Conservation (phyloP, 176 grass and related monocot species). For the Phyllostachys edulis region DNA sequence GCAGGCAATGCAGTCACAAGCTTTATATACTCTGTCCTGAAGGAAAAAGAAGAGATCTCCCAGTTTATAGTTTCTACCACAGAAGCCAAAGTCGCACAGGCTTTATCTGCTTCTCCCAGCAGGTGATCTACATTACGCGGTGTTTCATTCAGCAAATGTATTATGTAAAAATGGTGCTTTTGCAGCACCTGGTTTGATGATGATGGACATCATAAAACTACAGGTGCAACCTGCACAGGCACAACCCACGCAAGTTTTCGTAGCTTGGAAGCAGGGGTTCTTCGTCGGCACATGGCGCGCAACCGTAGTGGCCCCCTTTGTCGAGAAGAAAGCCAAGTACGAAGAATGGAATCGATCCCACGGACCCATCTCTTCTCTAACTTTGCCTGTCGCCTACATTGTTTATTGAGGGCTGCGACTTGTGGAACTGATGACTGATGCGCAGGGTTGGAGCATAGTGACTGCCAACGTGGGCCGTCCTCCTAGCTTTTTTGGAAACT, state of each 20-base stretch:
- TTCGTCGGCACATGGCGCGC: conserved; percentile 1
- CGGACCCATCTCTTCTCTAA: not conserved
- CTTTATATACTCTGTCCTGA: not conserved
- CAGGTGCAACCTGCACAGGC: not conserved
- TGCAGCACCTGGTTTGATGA: not conserved
- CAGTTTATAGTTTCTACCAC: not conserved
- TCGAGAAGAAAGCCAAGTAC: not conserved
- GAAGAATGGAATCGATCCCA: conserved; percentile 38
- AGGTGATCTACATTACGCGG: not conserved
- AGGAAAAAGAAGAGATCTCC: not conserved
- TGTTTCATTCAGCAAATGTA: not conserved
- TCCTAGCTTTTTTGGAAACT: too few species aligned
- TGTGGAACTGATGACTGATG: not conserved
- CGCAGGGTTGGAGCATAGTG: too few species aligned
- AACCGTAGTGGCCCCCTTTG: not conserved
- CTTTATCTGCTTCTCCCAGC: not conserved
- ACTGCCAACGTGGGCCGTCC: too few species aligned
- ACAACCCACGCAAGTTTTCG: not conserved
- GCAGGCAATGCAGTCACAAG: too few species aligned
- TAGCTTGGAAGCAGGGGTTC: conserved; percentile 32
- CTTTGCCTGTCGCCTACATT: not conserved
- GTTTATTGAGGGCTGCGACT: too few species aligned
- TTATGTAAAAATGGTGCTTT: not conserved
- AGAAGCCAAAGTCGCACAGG: not conserved
- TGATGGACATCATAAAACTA: not conserved